phyloP scores from a whole-genome alignment of 73 alveolate species.

The Durusdinium trenchii region DNA sequence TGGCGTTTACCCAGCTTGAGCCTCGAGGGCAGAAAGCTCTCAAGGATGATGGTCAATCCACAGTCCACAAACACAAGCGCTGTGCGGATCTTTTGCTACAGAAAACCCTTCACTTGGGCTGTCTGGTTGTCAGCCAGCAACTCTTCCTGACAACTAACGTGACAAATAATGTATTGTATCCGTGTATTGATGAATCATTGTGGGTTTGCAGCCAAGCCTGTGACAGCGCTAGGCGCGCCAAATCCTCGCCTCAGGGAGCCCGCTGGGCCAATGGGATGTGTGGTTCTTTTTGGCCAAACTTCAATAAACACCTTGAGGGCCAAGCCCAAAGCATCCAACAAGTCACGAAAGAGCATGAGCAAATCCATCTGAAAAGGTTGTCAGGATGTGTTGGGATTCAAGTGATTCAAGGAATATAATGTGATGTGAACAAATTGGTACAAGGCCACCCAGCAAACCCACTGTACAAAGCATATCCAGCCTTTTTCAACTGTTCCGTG shows the following conservation, averaged over 20 bases:
- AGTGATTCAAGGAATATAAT: neutral
- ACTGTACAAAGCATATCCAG: neutral
- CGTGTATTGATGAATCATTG: no score
- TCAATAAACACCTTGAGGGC: neutral
- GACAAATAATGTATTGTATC: neutral
- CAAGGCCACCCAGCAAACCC: neutral
- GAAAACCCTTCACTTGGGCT: slow-evolving; percentile 14
- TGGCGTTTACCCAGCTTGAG: no score
- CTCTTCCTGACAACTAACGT: slow-evolving; percentile 30
- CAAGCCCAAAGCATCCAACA: slow-evolving; percentile 53
- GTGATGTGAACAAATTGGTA: no score
- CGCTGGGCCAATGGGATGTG: neutral
- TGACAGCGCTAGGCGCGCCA: neutral
- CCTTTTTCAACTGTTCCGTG: slow-evolving; percentile 86
- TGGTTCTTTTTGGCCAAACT: neutral
- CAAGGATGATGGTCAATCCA: no score
- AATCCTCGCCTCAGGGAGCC: neutral
- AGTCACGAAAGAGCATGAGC: slow-evolving; percentile 66
- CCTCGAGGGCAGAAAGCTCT: no score
- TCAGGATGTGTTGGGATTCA: neutral
- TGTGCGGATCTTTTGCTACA: slow-evolving; percentile 24
- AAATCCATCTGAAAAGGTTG: slow-evolving; percentile 23
- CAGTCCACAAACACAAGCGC: neutral
- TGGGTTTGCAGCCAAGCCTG: no score
- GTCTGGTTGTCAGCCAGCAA: slow-evolving; percentile 72